Evolutionary conservation across 2,329 filamentous ascomycete species (phyloP).

Genomic region (Fusarium praegraminearum): DNA sequence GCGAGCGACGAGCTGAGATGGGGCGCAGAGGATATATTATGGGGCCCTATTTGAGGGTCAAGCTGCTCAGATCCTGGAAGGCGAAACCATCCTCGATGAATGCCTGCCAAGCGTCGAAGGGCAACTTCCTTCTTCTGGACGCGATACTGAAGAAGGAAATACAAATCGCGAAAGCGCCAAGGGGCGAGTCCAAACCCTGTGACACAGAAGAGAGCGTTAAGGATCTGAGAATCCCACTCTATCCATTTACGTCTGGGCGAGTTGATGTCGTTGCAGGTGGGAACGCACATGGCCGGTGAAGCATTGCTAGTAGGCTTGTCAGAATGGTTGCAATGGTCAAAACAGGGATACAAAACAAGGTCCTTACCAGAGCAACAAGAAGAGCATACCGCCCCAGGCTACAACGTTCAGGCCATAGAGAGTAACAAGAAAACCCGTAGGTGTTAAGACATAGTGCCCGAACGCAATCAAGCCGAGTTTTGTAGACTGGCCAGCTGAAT

Average conservation of each 20-base stretch:
- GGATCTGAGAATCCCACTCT: conserved; percentile 84
- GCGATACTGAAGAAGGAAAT: conserved; percentile 76
- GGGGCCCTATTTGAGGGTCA: conserved; percentile 64
- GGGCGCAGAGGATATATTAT: conserved; percentile 61
- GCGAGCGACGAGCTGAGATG: conserved; percentile 43
- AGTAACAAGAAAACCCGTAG: conserved; percentile 80
- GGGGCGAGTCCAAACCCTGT: conserved; percentile 87
- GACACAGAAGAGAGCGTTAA: conserved; percentile 85
- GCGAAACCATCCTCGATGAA: conserved; percentile 81
- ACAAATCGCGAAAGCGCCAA: conserved; percentile 86
- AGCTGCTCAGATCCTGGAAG: conserved; percentile 74
- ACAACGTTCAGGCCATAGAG: conserved; percentile 86
- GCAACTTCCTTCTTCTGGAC: conserved; percentile 64
- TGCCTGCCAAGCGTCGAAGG: conserved; percentile 76
- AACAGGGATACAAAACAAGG: neutral
- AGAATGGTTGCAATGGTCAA: conserved; percentile 4
- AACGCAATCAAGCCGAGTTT: conserved; percentile 70
- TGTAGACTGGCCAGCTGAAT: conserved; percentile 69
- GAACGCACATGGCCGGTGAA: conserved; percentile 77
- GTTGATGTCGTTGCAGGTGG: conserved; percentile 76
- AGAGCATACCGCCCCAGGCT: conserved; percentile 92
- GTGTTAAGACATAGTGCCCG: conserved; percentile 80
- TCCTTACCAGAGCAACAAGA: conserved; percentile 79
- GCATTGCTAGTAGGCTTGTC: conserved; percentile 40
- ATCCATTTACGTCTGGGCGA: conserved; percentile 86